These are phyloP conservation scores for Pseudocercospora pini-densiflorae DNA, from an alignment of 2,329 filamentous ascomycete genomes.

Conservation along the genomic window DNA sequence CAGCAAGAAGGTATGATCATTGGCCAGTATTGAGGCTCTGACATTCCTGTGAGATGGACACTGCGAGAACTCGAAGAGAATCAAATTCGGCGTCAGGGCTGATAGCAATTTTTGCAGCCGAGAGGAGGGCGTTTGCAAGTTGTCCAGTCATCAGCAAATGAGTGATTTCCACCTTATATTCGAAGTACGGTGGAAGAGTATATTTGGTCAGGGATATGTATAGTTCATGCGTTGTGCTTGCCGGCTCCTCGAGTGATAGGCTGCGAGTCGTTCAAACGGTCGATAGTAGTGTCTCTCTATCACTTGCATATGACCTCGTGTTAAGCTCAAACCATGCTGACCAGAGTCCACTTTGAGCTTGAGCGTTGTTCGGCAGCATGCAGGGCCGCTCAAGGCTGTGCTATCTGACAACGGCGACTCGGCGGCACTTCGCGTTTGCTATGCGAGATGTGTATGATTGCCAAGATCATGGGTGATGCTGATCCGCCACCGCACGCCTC, in stretches of 20 bases:
- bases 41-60: neutral
- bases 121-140: too few species aligned
- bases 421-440: neutral
- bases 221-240: neutral
- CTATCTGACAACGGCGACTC: neutral
- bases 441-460: neutral
- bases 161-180: neutral
- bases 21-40: too few species aligned
- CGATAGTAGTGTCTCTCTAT: neutral
- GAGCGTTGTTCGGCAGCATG: neutral
- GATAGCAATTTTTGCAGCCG: too few species aligned
- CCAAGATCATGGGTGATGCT: neutral
- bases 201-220: constrained; percentile 3
- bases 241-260: neutral
- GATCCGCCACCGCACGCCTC: neutral
- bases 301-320: constrained; percentile 4
- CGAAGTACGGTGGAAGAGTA: neutral
- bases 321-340: neutral
- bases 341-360: neutral
- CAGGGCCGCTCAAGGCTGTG: neutral
- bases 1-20: neutral
- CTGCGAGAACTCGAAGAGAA: neutral
- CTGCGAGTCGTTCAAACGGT: neutral
- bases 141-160: too few species aligned
- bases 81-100: too few species aligned